Conservation (phyloP, 1,139 yeast genomes). For the Candida mesenterica region DNA sequence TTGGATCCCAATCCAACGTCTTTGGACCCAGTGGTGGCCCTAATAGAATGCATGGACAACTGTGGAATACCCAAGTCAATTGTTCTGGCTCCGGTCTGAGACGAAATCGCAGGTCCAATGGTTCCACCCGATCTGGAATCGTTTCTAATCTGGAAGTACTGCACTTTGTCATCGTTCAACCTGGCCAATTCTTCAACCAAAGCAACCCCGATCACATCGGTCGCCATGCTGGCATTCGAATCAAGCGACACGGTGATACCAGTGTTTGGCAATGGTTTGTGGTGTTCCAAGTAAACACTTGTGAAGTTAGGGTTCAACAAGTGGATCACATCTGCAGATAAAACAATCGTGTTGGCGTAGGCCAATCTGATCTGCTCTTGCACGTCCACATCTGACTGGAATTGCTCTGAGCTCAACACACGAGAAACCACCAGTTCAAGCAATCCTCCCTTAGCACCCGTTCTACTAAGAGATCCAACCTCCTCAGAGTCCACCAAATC, state of each 20-base stretch:
- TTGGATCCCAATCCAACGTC: constrained; percentile 68
- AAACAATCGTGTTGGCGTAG: constrained; percentile 54
- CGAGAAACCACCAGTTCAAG: constrained; percentile 44
- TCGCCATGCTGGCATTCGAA: constrained; percentile 78
- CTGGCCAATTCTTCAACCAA: constrained; percentile 65
- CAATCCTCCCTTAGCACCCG: constrained; percentile 58
- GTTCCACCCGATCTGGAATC: constrained; percentile 78
- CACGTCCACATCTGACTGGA: constrained; percentile 19
- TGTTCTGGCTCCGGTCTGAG: constrained; percentile 71
- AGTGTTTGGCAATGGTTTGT: constrained; percentile 74
- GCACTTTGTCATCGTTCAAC: constrained; percentile 59
- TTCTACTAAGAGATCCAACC: constrained; percentile 58
- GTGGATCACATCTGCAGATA: constrained; percentile 70
- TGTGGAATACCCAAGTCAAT: constrained; percentile 79
- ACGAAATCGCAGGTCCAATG: constrained; percentile 69
- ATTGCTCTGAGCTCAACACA: constrained; percentile 27
- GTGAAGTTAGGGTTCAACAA: constrained; percentile 62
- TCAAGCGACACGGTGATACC: constrained; percentile 73
- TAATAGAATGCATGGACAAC: constrained; percentile 76
- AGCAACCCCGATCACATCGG: constrained; percentile 70
- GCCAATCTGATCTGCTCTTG: constrained; percentile 28
- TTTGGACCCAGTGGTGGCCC: constrained; percentile 70
- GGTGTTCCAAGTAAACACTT: constrained; percentile 63
- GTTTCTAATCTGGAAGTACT: constrained; percentile 69
- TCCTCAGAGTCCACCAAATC: constrained; percentile 63